A percentile compares a stretch with the other conserved stretches of the same genome.
Conservation (phyloP, 2,329 filamentous ascomycete genomes). For the Aureobasidium lini region DNA sequence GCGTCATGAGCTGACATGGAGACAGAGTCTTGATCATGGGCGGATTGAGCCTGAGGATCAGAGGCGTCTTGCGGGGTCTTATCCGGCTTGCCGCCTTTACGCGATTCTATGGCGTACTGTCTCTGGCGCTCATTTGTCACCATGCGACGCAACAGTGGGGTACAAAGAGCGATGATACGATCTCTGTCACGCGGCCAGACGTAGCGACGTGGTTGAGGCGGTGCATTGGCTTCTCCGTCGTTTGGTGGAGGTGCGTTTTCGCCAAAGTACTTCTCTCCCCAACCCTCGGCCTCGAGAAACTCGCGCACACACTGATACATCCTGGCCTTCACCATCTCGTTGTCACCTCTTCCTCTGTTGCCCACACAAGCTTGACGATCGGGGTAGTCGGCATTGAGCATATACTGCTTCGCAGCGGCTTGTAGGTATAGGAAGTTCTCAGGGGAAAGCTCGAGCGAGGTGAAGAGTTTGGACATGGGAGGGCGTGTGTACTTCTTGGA, state of each 20-base stretch:
- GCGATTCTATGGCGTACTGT: conserved; percentile 49
- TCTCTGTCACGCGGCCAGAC: conserved; percentile 50
- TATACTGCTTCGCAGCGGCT: conserved; percentile 49
- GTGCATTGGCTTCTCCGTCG: conserved; percentile 13
- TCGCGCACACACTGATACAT: conserved; percentile 50
- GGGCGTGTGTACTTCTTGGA: conserved; percentile 50
- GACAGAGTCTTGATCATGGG: background rate
- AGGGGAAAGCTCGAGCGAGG: conserved; percentile 48
- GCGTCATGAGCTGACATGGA: background rate
- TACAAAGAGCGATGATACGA: conserved; percentile 50
- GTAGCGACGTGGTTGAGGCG: conserved; percentile 28
- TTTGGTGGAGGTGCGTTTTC: conserved; percentile 23
- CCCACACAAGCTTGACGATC: conserved; percentile 52
- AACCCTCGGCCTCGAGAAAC: conserved; percentile 42
- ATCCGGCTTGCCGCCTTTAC: conserved; percentile 33
- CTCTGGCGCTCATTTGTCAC: conserved; percentile 54
- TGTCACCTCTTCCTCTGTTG: conserved; percentile 38
- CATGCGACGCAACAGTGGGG: conserved; percentile 50
- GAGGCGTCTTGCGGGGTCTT: background rate
- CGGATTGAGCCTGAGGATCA: background rate
- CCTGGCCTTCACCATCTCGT: conserved; percentile 49
- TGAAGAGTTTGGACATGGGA: conserved; percentile 51
- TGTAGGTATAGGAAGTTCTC: conserved; percentile 51
- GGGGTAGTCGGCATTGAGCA: conserved; percentile 48
- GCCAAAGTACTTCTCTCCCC: conserved; percentile 36